Evolutionary conservation across 2,329 filamentous ascomycete genomes (phyloP).

Genomic region (Fusarium verrucosum): DNA sequence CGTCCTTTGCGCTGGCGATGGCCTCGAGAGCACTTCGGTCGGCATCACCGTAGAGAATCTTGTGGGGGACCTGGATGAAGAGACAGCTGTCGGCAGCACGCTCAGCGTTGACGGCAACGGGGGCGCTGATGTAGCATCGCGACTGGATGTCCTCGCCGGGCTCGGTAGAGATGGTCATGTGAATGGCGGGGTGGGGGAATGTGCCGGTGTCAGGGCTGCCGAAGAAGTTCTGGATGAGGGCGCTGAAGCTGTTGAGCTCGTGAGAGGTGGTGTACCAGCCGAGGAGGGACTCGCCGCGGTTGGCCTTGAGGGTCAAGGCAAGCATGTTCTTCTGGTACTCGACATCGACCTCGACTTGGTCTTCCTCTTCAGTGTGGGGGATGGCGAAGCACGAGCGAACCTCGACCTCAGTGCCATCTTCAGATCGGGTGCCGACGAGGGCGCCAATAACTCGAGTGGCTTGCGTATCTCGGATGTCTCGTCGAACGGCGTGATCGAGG

Average conservation of each 20-base stretch:
- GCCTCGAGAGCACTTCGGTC: slow-evolving; percentile 77
- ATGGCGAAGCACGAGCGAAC: slow-evolving; percentile 97
- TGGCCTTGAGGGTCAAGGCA: slow-evolving; percentile 89
- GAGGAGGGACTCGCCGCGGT: slow-evolving; percentile 91
- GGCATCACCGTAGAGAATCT: slow-evolving; percentile 85
- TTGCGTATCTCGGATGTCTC: slow-evolving; percentile 78
- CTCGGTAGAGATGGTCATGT: slow-evolving; percentile 92
- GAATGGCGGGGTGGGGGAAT: slow-evolving; percentile 95
- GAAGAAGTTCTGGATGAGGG: slow-evolving; percentile 99
- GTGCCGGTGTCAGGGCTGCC: slow-evolving; percentile 96
- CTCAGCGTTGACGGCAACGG: slow-evolving; percentile 94
- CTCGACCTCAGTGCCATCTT: slow-evolving; percentile 96
- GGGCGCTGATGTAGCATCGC: slow-evolving; percentile 92
- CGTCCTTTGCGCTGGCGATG: slow-evolving; percentile 82
- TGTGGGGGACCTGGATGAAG: slow-evolving; percentile 97
- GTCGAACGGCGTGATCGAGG: slow-evolving; percentile 92
- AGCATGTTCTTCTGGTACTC: slow-evolving; percentile 99
- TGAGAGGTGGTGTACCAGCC: slow-evolving; percentile 98
- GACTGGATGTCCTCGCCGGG: slow-evolving; percentile 89
- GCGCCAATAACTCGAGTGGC: slow-evolving; percentile 97
- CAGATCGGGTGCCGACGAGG: slow-evolving; percentile 88
- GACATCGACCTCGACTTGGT: slow-evolving; percentile 99
- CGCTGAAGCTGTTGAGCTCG: slow-evolving; percentile 98
- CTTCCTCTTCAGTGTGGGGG: slow-evolving; percentile 96
- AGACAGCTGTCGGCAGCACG: slow-evolving; percentile 94